A percentile compares a stretch with the other conserved stretches of the same genome.
Evolutionary conservation across 2,329 filamentous ascomycete genomes (phyloP).

Genomic region (Fusarium sarcochroum): DNA sequence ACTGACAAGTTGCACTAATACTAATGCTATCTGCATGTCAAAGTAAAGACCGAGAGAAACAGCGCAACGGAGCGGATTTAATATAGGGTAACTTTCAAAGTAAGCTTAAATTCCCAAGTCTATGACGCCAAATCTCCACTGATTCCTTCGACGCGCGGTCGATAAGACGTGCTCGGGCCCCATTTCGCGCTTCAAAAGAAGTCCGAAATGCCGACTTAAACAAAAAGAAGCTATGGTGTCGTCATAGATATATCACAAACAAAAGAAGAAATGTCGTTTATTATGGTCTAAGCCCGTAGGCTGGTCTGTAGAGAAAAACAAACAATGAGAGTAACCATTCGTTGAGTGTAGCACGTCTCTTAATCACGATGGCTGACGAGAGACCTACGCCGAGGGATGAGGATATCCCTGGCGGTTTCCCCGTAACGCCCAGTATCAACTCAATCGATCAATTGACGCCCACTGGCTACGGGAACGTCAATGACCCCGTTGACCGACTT

Average conservation of each 20-base stretch:
- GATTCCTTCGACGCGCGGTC: background rate
- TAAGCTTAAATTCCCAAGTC: slow-evolving; percentile 24
- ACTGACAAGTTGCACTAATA: background rate
- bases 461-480: slow-evolving; percentile 11
- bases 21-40: background rate
- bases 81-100: slow-evolving; percentile 17
- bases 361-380: slow-evolving; percentile 36
- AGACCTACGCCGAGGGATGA: slow-evolving; percentile 44
- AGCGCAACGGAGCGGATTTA: background rate
- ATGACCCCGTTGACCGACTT: slow-evolving; percentile 4
- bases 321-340: background rate
- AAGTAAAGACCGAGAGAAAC: background rate
- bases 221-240: slow-evolving; percentile 8
- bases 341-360: background rate
- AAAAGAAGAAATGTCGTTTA: background rate
- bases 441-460: slow-evolving; percentile 28
- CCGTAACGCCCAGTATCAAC: slow-evolving; percentile 42
- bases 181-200: slow-evolving; percentile 19
- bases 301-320: background rate
- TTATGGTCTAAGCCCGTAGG: background rate
- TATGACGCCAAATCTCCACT: slow-evolving; percentile 34
- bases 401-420: slow-evolving; percentile 48
- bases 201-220: slow-evolving; percentile 38
- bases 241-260: slow-evolving; percentile 34
- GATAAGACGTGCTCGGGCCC: background rate